phyloP scores from a whole-genome alignment of 2,329 filamentous ascomycete species.

The Biscogniauxia sp. region DNA sequence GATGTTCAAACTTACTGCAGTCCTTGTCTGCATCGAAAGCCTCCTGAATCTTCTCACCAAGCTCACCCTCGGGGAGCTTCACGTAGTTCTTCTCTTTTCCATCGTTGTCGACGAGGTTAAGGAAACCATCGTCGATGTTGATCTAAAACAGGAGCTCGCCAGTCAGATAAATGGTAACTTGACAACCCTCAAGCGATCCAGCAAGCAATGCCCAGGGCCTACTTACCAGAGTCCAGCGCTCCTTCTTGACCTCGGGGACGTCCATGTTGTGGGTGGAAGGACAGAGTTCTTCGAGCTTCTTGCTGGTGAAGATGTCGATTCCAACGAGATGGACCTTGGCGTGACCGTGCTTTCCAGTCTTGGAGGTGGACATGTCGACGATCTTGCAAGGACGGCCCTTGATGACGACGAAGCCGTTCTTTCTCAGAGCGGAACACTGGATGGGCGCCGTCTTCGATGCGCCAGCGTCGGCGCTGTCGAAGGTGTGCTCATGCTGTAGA shows the following conservation, averaged over 20 bases:
- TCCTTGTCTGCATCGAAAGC: slow-evolving; percentile 82
- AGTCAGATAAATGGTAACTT: too few relatives aligned
- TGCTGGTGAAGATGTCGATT: slow-evolving; percentile 98
- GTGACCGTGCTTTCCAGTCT: slow-evolving; percentile 99
- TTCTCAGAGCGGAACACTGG: slow-evolving; percentile 99
- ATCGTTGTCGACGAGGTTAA: slow-evolving; percentile 86
- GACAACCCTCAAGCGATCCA: too few relatives aligned
- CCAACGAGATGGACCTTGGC: slow-evolving; percentile 99
- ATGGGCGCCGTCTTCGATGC: slow-evolving; percentile 92
- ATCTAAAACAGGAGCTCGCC: slow-evolving; percentile 53
- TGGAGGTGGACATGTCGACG: slow-evolving; percentile 99
- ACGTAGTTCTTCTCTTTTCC: slow-evolving; percentile 93
- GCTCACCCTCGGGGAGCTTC: slow-evolving; percentile 83
- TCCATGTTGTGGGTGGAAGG: slow-evolving; percentile 98
- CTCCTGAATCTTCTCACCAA: slow-evolving; percentile 86
- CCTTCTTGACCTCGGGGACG: slow-evolving; percentile 96
- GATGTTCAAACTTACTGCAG: slow-evolving; percentile 57
- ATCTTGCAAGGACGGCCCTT: slow-evolving; percentile 99
- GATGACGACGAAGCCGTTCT: slow-evolving; percentile 98
- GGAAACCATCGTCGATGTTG: slow-evolving; percentile 89
- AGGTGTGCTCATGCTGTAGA: slow-evolving; percentile 64
- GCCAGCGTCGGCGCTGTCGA: slow-evolving; percentile 94
- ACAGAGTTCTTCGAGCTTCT: slow-evolving; percentile 99
- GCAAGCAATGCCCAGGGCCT: background rate
- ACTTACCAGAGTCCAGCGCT: slow-evolving; percentile 65